Percentiles rank a stretch among this genome's conserved stretches.
These are phyloP conservation scores for Gossypium sturtianum DNA, from an alignment of 345 rosid genomes.

Conservation along the genomic window DNA sequence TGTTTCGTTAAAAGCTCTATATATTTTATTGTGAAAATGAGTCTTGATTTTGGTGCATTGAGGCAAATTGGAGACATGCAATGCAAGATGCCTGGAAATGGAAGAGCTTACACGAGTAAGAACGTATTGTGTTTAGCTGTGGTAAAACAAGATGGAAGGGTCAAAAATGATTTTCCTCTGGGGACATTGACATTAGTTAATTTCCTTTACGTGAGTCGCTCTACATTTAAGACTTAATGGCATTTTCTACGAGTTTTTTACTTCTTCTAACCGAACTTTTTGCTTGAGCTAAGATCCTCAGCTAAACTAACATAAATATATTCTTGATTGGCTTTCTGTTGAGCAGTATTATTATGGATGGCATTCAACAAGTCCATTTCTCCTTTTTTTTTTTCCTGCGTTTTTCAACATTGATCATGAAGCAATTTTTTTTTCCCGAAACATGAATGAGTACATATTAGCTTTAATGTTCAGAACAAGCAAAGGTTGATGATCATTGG, in stretches of 20 bases:
- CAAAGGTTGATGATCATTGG: slow-evolving; percentile 21
- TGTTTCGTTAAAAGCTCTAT: not conserved
- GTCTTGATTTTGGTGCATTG: not conserved
- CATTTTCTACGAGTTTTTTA: not conserved
- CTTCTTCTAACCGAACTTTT: slow-evolving; percentile 15
- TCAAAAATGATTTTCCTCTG: not conserved
- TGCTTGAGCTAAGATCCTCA: slow-evolving; percentile 11
- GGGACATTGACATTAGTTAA: not conserved
- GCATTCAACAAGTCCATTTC: not conserved
- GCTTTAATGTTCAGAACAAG: slow-evolving; percentile 17
- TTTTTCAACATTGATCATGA: not conserved
- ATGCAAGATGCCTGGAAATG: not conserved
- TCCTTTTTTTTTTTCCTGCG: not conserved
- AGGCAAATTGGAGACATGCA: not conserved
- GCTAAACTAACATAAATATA: not conserved
- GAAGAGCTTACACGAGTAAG: not conserved
- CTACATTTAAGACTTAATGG: not conserved
- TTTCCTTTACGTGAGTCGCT: not conserved
- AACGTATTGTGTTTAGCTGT: not conserved
- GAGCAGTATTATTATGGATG: not conserved
- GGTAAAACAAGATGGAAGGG: not conserved
- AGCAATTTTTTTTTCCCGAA: not conserved
- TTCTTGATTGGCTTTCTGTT: not conserved
- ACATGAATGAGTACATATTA: not conserved
- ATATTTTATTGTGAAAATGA: slow-evolving; percentile 3